phyloP scores from a whole-genome alignment of 495 filamentous ascomycete genomes.

The Baudoinia panamericana region DNA sequence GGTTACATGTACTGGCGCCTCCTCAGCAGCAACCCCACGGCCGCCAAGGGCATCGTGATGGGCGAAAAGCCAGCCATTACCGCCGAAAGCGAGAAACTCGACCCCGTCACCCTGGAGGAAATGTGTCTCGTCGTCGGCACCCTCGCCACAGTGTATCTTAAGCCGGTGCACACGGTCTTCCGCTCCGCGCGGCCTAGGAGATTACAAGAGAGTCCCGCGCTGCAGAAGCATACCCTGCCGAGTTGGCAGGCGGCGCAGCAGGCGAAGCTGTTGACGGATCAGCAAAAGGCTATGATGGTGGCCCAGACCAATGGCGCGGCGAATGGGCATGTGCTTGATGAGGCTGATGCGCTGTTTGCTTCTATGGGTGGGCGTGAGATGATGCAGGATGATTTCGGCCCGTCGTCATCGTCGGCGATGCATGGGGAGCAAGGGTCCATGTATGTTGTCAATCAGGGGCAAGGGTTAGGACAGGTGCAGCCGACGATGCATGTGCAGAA shows the following conservation, averaged over 20 bases:
- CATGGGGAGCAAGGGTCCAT: slow-evolving; percentile 20
- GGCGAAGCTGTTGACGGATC: slow-evolving; percentile 11
- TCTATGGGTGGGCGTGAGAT: slow-evolving; percentile 53
- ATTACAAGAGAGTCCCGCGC: slow-evolving; percentile 65
- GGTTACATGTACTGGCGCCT: slow-evolving; percentile 99
- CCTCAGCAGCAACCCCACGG: slow-evolving; percentile 81
- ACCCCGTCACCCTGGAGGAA: slow-evolving; percentile 84
- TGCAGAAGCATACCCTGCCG: slow-evolving; percentile 55
- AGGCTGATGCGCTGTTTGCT: slow-evolving; percentile 78
- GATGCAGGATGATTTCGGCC: slow-evolving; percentile 32
- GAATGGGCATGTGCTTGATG: slow-evolving; percentile 58
- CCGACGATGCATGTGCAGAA: slow-evolving; percentile 21
- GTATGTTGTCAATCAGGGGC: slow-evolving; percentile 59
- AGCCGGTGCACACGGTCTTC: slow-evolving; percentile 97
- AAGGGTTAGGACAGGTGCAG: slow-evolving; percentile 46
- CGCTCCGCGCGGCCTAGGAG: slow-evolving; percentile 68
- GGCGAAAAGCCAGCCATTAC: slow-evolving; percentile 94
- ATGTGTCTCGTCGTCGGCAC: slow-evolving; percentile 96
- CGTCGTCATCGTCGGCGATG: slow-evolving; percentile 27
- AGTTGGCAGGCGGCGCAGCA: slow-evolving; percentile 27
- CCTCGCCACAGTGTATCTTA: slow-evolving; percentile 90
- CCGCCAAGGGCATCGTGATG: slow-evolving; percentile 84
- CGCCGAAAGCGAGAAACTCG: slow-evolving; percentile 87
- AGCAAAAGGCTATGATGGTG: slow-evolving; percentile 4
- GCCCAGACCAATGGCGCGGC: slow-evolving; percentile 20